Evolutionary conservation across 805 yeast genomes (phyloP), one percentile per base, ranked within the genome.

Genomic region (Sugiyamaella chiloensis): DNA sequence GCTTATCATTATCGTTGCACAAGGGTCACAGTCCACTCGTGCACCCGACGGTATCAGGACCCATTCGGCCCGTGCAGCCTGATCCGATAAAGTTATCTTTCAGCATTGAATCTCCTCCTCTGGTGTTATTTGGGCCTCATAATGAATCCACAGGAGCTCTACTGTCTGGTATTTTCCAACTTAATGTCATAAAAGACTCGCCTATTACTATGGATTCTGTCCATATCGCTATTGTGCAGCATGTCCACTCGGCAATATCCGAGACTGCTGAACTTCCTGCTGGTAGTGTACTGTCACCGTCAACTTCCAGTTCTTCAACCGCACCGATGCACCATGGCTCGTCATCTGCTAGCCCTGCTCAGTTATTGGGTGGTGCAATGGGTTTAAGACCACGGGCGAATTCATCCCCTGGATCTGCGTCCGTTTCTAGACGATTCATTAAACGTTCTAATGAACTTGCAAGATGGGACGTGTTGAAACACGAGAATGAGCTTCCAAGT

Each of bases 81-180:
- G 37, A 34, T 21, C 37, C 37, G 4, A 21, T 34, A 3, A 19
- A 14, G 16, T 21, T 34, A 5, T 34, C 16, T 6, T 74, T 90
- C 27, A 73, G 74, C 31, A 70, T 93, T 19, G 99, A 93, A 62
- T 83, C 95, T 1, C 98, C 98, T 1, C 99, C 99, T 0, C 74
- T 90, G 31, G 79, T 87, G 40, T 68, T 93, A 47, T 91, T 86
- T 60, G 99, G 99, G 0, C 66, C 75, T 0, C 85, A 90, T 2
- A 64, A 67, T 6, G 93, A 87, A 50, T 81, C 93, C 1, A 75
- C 95, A 0, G 99, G 99, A 1, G 85, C 96, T 4, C 73, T 91
- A 20, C 69, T 93, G 27, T 80, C 89, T 27, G 99, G 99, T 0
- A 70, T 87, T 7, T 67, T 93, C 41, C 75, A 75, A 30, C 67